Conservation (phyloP, 495 filamentous ascomycete genomes). For the Hypoxylon lienhwacheense region DNA sequence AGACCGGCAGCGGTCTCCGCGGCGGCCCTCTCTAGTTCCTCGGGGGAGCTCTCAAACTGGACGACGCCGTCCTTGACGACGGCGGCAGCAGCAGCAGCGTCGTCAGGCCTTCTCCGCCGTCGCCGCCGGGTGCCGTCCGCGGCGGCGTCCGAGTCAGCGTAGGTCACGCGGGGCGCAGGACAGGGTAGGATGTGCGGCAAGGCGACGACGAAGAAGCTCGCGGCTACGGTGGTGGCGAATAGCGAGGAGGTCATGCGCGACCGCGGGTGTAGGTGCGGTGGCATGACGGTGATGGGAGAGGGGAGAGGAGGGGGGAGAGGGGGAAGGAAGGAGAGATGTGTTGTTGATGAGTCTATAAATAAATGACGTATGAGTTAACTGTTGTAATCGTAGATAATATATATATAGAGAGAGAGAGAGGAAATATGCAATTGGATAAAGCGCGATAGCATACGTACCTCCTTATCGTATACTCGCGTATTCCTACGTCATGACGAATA, state of each 20-base stretch:
- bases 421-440: constrained; percentile 7
- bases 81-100: no score
- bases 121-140: constrained; percentile 52
- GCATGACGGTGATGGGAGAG: constrained; percentile 57
- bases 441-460: constrained; percentile 8
- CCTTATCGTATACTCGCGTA: constrained; percentile 13
- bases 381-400: not conserved
- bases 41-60: constrained; percentile 32
- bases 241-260: constrained; percentile 88
- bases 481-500: constrained; percentile 25
- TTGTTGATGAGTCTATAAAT: no score
- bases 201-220: constrained; percentile 87
- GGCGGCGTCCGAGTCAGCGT: constrained; percentile 67
- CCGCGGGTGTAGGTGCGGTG: constrained; percentile 88
- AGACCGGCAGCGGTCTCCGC: constrained; percentile 6
- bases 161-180: constrained; percentile 75
- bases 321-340: not conserved
- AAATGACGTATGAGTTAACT: no score
- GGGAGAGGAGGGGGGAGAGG: constrained; percentile 2
- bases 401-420: not conserved
- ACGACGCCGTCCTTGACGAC: constrained; percentile 45
- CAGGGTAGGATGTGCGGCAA: constrained; percentile 93
- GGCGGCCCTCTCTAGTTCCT: constrained; percentile 20
- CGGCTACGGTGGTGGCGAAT: constrained; percentile 90
- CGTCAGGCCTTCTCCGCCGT: constrained; percentile 40